phyloP scores from a whole-genome alignment of 1,139 yeast species.

The Yamadazyma dendronema region DNA sequence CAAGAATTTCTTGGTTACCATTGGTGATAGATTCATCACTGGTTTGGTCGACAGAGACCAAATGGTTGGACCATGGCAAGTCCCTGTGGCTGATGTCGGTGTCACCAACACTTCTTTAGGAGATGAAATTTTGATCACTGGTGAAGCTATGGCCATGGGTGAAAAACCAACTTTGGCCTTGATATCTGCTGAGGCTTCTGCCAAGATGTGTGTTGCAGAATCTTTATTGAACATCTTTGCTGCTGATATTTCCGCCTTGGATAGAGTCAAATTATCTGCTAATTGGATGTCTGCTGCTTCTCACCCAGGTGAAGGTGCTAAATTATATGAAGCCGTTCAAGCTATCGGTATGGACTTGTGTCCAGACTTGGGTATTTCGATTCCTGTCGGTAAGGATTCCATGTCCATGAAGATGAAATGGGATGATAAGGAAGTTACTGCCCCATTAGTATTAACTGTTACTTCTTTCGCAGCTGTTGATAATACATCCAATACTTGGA shows the following conservation, averaged over 20 bases:
- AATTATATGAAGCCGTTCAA: slow-evolving; percentile 93
- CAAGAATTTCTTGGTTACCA: slow-evolving; percentile 89
- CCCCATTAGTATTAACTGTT: slow-evolving; percentile 89
- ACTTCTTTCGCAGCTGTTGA: slow-evolving; percentile 91
- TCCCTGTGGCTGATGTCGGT: slow-evolving; percentile 98
- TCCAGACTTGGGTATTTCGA: slow-evolving; percentile 86
- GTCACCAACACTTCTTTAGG: slow-evolving; percentile 92
- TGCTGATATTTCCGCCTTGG: slow-evolving; percentile 77
- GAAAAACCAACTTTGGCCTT: slow-evolving; percentile 92
- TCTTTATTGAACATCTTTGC: slow-evolving; percentile 86
- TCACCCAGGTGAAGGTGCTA: slow-evolving; percentile 94
- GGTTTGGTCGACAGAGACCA: slow-evolving; percentile 98
- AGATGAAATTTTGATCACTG: slow-evolving; percentile 64
- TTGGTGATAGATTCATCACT: slow-evolving; percentile 95
- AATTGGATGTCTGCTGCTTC: slow-evolving; percentile 99
- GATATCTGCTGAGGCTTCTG: slow-evolving; percentile 92
- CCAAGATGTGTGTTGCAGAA: slow-evolving; percentile 96
- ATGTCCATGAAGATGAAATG: slow-evolving; percentile 99
- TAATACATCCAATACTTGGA: slow-evolving; percentile 90
- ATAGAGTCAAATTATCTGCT: slow-evolving; percentile 84
- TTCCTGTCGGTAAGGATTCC: slow-evolving; percentile 98
- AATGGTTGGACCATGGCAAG: slow-evolving; percentile 99
- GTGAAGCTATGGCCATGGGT: slow-evolving; percentile 98
- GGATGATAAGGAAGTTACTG: slow-evolving; percentile 89
- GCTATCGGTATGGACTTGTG: slow-evolving; percentile 94